Percentiles rank a stretch among this genome's conserved stretches.
Evolutionary conservation across 768 basidiomycete genomes (phyloP).

Genomic region (Pleurotus cornucopiae): DNA sequence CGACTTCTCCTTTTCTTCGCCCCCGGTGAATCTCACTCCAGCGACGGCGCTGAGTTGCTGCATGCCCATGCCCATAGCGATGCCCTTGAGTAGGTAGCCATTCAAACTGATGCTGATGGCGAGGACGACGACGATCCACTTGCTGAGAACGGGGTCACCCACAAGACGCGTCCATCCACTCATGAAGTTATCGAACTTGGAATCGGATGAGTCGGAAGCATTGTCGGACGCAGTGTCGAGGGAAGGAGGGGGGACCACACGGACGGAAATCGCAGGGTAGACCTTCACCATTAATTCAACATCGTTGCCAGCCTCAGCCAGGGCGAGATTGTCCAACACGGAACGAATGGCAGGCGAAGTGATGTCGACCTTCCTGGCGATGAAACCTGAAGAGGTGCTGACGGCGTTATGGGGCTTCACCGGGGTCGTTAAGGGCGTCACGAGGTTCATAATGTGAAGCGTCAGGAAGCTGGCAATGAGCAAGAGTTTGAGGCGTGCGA

Average conservation of each 20-base stretch:
- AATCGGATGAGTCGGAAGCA: constrained; percentile 22
- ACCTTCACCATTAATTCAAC: constrained; percentile 50
- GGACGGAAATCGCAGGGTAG: constrained; percentile 54
- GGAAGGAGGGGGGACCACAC: constrained; percentile 32
- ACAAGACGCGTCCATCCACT: constrained; percentile 86
- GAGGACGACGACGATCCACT: constrained; percentile 91
- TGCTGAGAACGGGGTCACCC: constrained; percentile 89
- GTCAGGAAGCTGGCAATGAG: constrained; percentile 89
- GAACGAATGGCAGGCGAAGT: constrained; percentile 54
- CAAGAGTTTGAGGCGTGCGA: constrained; percentile 83
- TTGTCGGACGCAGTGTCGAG: constrained; percentile 7
- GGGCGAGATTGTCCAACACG: constrained; percentile 56
- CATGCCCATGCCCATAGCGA: constrained; percentile 53
- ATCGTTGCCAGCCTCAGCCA: constrained; percentile 27
- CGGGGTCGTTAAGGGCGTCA: constrained; percentile 77
- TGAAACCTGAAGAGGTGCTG: constrained; percentile 18
- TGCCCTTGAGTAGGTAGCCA: constrained; percentile 87
- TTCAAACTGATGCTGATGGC: constrained; percentile 86
- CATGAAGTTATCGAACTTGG: constrained; percentile 76
- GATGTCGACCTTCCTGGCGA: constrained; percentile 63
- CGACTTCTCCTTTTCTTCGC: constrained; percentile 14
- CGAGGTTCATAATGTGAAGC: constrained; percentile 89
- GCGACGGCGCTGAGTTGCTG: constrained; percentile 17
- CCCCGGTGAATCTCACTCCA: constrained; percentile 21
- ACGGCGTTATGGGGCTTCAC: constrained; percentile 28